Evolutionary conservation across 208 protist genomes (phyloP), one percentile per base, ranked within the genome.

Genomic region (Leishmania arabica): DNA sequence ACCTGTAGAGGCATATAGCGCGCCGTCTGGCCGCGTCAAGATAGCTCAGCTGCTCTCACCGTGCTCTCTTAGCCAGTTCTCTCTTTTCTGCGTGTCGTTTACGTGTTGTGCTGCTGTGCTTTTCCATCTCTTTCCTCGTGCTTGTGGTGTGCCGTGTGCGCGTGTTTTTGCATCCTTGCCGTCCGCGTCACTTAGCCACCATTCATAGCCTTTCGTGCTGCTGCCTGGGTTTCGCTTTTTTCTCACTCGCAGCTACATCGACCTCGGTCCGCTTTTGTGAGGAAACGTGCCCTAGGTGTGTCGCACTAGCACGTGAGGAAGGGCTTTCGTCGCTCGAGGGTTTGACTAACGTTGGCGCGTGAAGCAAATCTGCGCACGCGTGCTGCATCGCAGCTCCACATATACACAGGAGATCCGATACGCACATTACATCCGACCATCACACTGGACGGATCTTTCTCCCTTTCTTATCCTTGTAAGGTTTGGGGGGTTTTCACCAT

Each of bases 31-130:
- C 21, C 45, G 24, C 34, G 13, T n/a, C 53, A 54, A 45, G 34
- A 45, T 8, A 65, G 13, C 77, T 62, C n/a, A 8, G 42, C 40
- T 51, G 24, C 72, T 62, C 34, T 34, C 72, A 11, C 31, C 19
- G 21, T 75, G 85, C 74, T 62, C 2, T 82, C 83, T 34, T 34
- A 73, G 66, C 68, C 7, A 13, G 54, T 7, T 73, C 45, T 73
- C 42, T 51, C 45, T 62, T 53, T 74, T 75, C 15, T 49, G 4
- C 68, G 66, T 78, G 42, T 79, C 72, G 24, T 58, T 76, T 75
- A 5, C 53, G 21, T 47, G 27, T 31, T 31, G 56, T 42, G 24
- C 31, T 75, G 27, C 51, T 64, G 49, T 64, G 31, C 11, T 31
- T 47, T 15, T 31, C 21, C 27, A 49, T 73, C 24, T 53, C 40